These are phyloP conservation scores for Fusarium sp. DNA, from an alignment of 2,329 filamentous ascomycete genomes.

Conservation along the genomic window DNA sequence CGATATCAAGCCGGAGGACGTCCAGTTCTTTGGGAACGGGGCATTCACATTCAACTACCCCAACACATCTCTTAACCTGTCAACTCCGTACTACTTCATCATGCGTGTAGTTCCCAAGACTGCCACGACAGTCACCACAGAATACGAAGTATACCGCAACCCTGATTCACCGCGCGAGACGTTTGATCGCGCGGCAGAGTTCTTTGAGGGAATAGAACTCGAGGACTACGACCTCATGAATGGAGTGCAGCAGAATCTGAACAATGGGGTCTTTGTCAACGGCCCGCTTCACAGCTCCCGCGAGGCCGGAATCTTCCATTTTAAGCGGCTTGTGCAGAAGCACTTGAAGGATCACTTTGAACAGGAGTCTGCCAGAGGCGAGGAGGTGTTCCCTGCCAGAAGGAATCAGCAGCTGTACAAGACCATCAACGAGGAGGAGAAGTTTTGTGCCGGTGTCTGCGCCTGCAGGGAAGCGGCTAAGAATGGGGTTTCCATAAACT, in stretches of 20 bases:
- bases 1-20: slow-evolving; percentile 13
- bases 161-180: background rate
- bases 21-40: slow-evolving; percentile 8
- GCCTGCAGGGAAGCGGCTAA: background rate
- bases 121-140: slow-evolving; percentile 10
- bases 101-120: slow-evolving; percentile 21
- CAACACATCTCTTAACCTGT: slow-evolving; percentile 17
- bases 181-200: background rate
- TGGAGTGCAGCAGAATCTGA: background rate
- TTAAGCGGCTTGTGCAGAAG: background rate
- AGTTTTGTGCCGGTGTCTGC: background rate
- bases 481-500: background rate
- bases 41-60: slow-evolving; percentile 24
- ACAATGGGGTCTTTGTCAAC: slow-evolving; percentile 3
- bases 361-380: background rate
- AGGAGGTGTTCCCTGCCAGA: background rate
- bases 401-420: background rate
- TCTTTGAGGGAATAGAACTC: slow-evolving; percentile 2
- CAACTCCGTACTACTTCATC: slow-evolving; percentile 22
- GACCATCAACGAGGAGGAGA: background rate
- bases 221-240: slow-evolving; percentile 4
- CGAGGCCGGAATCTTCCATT: background rate
- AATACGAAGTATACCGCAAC: slow-evolving; percentile 25
- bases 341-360: background rate
- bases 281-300: background rate